Evolutionary conservation across 345 rosid species (phyloP), one percentile per base, ranked within the genome.

Genomic region (Eucalyptus sp.): DNA sequence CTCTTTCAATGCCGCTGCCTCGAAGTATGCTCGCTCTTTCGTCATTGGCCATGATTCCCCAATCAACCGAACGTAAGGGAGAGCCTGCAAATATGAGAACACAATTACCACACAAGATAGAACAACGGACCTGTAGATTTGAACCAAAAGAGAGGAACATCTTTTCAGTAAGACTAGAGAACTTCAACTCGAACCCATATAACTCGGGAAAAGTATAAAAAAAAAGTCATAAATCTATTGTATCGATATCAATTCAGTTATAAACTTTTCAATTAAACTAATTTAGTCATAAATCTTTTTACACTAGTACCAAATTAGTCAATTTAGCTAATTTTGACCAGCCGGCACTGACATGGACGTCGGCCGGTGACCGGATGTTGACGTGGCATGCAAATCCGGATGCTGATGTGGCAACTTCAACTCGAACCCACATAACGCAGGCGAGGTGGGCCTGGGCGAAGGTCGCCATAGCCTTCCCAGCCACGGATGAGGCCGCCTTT

Each of bases 41-140:
- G 98, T 96, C 98, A 98, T 94, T 22, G 99, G 98, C 99, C 99
- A 98, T 2, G 99, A 94, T 88, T 97, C 99, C 86, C 99, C 99
- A 13, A 98, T 95, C 89, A 93, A 92, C 3, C 99, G 97, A 56
- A 98, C 20, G 90, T 97, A 98, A n/a, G 99, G 99, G 92, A 95
- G 93, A 25, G 99, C 99, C 99, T 98, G 90, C 60, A 76, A 50
- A 46, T 76, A 37, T 20, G 83, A 44, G 48, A 43, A 37, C 20
- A 76, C 15, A 37, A 76, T 76, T 76, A 76, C 48, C 83, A 37
- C 81, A 37, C 81, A 20, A 8, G 81, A 71, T 5, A 71, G 81
- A 71, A 71, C 46, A 37, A 14, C 46, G 13, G 46, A 37, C 80
- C 12, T 33, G 7, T 71, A 71, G 81, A 71, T 33, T 71, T 4